Evolutionary conservation across 495 filamentous ascomycete species (phyloP), one percentile per base, ranked within the genome.

Genomic region (Arthonia radiata): DNA sequence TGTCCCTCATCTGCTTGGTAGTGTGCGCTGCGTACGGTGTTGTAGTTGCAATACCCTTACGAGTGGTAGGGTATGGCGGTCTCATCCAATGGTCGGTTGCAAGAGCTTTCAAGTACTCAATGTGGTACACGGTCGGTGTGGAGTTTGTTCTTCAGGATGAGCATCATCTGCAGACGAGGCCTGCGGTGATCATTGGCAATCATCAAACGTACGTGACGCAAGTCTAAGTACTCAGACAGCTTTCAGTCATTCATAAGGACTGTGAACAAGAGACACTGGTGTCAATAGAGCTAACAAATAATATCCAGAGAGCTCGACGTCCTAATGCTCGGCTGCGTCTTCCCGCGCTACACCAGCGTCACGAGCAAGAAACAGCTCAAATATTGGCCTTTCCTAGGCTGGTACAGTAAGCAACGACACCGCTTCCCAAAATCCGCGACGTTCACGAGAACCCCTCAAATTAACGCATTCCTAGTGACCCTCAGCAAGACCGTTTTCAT

Each of bases 401-500:
- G 80, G 83, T 99, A 89, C 52, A 94, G 51, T 48, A 38, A n/a
- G 45, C 40, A 5, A 11, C 19, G 7, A 7, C 6, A 22, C 19
- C 19, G 6, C 11, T 19, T 13, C 26, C 11, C 11, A 23, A 15
- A 8, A 23, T 27, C 28, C 23, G 8, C 16, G 14, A 15, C 18
- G 11, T 2, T 9, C 4, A 32, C 19, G 8, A n/a, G n/a, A n/a
- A n/a, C n/a, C n/a, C n/a, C n/a, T n/a, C n/a, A n/a, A n/a, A n/a
- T n/a, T n/a, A n/a, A n/a, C n/a, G n/a, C n/a, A 5, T 22, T 18
- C 26, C 17, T 34, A 55, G 51, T 97, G 89, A 39, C 65, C 19
- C 57, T 94, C 13, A 76, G 67, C 22, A 77, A 80, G 27, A 76
- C 77, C 32, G 71, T 99, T 24, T 99, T 94, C 48, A 89, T 99